Conservation (phyloP, 768 basidiomycete species). For the Candolleomyces aberdarensis region DNA sequence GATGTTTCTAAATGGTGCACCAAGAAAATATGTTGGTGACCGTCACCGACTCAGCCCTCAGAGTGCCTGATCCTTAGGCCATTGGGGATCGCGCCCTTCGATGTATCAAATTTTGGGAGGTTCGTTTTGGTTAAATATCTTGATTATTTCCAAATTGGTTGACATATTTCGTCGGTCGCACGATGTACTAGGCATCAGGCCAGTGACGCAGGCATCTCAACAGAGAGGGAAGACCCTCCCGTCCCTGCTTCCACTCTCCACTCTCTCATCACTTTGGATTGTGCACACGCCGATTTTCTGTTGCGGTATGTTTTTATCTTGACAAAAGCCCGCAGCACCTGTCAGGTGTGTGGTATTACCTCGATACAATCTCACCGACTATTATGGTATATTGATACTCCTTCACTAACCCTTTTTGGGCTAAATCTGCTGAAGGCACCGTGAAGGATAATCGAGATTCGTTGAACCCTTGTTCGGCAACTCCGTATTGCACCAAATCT, state of each 20-base stretch:
- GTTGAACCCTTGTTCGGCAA: conserved; percentile 23
- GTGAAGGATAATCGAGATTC: conserved; percentile 34
- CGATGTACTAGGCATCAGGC: not conserved
- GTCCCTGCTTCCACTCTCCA: not conserved
- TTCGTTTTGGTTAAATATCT: not conserved
- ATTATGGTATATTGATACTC: conserved; percentile 33
- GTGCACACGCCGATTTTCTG: not conserved
- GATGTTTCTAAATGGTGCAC: no score
- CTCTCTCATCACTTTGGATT: not conserved
- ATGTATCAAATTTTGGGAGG: not conserved
- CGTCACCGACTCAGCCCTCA: no score
- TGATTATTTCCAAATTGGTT: not conserved
- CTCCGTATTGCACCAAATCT: conserved; percentile 28
- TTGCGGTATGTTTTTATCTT: not conserved
- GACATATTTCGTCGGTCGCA: not conserved
- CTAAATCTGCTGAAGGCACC: conserved; percentile 35
- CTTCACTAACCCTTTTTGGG: conserved; percentile 42
- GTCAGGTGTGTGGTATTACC: not conserved
- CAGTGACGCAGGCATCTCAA: no score
- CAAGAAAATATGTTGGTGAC: no score
- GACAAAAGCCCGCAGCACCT: conserved; percentile 7
- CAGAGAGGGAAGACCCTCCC: no score
- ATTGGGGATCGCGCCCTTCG: not conserved
- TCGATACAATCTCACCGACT: conserved; percentile 19
- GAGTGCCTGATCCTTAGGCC: not conserved